Evolutionary conservation across 768 basidiomycete genomes (phyloP), one percentile per base, ranked within the genome.

Genomic region (Mrakia frigida): DNA sequence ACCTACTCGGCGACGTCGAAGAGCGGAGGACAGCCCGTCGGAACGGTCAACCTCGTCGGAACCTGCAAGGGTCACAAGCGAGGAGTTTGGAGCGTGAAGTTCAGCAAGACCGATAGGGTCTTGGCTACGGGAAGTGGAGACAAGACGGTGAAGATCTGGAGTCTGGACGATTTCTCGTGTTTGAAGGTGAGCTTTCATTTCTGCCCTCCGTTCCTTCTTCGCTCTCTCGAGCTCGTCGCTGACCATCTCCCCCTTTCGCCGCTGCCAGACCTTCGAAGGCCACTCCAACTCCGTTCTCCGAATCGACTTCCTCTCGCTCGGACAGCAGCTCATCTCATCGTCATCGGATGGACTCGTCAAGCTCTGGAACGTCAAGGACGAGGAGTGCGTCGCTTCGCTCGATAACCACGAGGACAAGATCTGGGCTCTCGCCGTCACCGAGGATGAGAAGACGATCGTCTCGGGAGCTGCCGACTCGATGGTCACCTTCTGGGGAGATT

Each of bases 321-420:
- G 91, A 25, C 86, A 88, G 86, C 94, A 97, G 84, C 85, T 99
- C 56, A 90, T 94, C 67, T 96, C 92, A 77, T 86, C 92, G 23
- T 93, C 92, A 14, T 93, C 94, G 23, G 97, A 99, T 82, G 97
- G 97, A 46, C 84, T 99, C 60, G 92, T 98, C 78, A 99, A 98
- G 84, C 79, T 99, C 37, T 99, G 97, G 97, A 93, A 91, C 83
- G 87, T 96, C 73, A 87, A 88, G 80, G 90, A 92, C 71, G 97
- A 98, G 82, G 89, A 92, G 80, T 98, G 95, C 80, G 85, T 88
- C 10, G 85, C 89, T 25, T 98, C 96, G 7, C 85, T 99, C 83
- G 97, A 99, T 83, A 96, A 96, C 81, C 97, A 99, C 80, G 93
- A 97, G 82, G 96, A 98, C 79, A 98, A 98, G 96, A 90, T 99